Conservation (phyloP, 1,139 yeast species). For the Yamadazyma sp. region DNA sequence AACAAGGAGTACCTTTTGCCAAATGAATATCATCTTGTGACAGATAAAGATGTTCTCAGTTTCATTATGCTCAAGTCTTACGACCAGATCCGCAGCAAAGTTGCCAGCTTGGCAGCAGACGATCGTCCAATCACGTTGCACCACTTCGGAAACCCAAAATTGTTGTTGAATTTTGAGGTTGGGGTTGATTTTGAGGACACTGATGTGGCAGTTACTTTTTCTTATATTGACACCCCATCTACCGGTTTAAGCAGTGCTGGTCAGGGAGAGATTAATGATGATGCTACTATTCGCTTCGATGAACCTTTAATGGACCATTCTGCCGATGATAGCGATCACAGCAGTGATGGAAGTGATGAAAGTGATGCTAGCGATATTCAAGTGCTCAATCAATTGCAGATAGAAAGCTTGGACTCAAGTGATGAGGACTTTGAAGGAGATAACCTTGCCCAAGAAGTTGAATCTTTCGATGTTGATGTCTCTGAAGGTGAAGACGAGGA, state of each 20-base stretch:
- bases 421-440: slow-evolving; percentile 3
- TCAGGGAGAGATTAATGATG: background rate
- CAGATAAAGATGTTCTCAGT: slow-evolving; percentile 28
- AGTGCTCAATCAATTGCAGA: no score
- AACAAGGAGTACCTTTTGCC: slow-evolving; percentile 27
- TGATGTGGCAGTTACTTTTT: background rate
- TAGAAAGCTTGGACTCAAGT: background rate
- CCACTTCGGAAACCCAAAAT: slow-evolving; percentile 3
- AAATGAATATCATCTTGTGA: slow-evolving; percentile 18
- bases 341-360: background rate
- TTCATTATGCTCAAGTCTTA: slow-evolving; percentile 32
- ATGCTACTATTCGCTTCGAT: slow-evolving; percentile 1
- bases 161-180: background rate
- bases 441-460: background rate
- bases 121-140: slow-evolving; percentile 5
- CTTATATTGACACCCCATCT: background rate
- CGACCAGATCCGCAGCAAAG: slow-evolving; percentile 18
- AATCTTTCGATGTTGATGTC: no score
- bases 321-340: background rate
- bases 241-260: no score
- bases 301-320: background rate
- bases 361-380: background rate
- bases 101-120: slow-evolving; percentile 4
- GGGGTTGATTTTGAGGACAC: background rate
- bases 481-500: slow-evolving; percentile 3